Base-by-base conservation (phyloP, 305 asterid genomes). In the Fraxinus xanthoxyloides region DNA sequence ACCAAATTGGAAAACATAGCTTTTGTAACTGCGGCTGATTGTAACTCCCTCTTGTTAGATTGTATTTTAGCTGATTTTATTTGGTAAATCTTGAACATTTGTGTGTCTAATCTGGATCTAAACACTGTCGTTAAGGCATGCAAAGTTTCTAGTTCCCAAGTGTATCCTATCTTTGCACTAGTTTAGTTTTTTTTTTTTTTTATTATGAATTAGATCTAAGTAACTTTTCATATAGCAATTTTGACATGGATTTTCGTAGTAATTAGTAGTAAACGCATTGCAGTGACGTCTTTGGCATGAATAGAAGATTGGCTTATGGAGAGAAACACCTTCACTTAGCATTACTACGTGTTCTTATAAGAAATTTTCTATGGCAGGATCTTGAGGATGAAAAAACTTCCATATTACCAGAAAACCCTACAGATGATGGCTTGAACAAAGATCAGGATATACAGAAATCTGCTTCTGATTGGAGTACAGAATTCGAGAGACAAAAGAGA, bases 401-500 rank as follows among this genome's bases (percentile, higher is more conserved):
- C 76, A 80, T 48, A 79, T 81, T 78, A 72, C 72, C 34, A 63
- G 72, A 63, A 63, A 63, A 63, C 10, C 4, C 67, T 19, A 56
- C 12, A 19, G 67, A 56, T 56, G 67, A 56, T 2, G 28, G 28
- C 24, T 56, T 1, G 0, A 56, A 19, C 19, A 56, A 19, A 6
- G 28, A 19, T 56, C 28, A 19, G 67, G 67, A 56, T 56, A 7
- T 56, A 56, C 67, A 54, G 34, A 63, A 63, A 63, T 26, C 32
- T 63, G 17, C 35, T 65, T 63, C 35, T 24, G 73, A 56, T 19
- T 56, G 67, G 67, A 1, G 4, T 56, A 56, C 67, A 56, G 28
- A 56, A 24, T 65, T 28, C 8, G 17, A 10, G 35, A 90, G 86
- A 89, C 92, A 91, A 72, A 93, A 88, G 84, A 84, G 82, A 72